Evolutionary conservation across 805 yeast genomes (phyloP), one percentile per base, ranked within the genome.

Genomic region (Nakazawaea pomicola): DNA sequence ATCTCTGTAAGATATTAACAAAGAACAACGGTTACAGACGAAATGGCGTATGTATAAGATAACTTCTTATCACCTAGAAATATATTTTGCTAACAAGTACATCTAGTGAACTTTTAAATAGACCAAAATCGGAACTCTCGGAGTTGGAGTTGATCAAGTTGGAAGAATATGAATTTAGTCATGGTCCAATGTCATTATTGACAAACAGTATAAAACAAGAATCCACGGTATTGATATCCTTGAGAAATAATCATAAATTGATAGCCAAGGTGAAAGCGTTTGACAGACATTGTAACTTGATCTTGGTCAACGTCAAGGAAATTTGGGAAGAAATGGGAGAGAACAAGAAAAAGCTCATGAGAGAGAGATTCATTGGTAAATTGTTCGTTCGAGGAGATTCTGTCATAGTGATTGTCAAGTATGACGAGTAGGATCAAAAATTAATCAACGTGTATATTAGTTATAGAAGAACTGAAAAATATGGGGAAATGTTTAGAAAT

Each of bases 301-400:
- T 93, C 8, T 66, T 93, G 45, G 96, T 87, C 55, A 87, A 89
- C 53, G 97, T 91, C 27, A 88, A 85, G 58, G 99, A 93, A 56
- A 67, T 83, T 17, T 51, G 78, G 76, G 52, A 72, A 59, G 64
- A 63, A 36, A 46, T 48, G 9, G 95, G 93, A 5, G 83, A 82
- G 54, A 78, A 76, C 50, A 81, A 83, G 41, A 78, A 82, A 52
- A 60, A 58, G 40, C 46, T 55, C 7, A 33, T 52, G 30, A 72
- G 75, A 49, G 93, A 85, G 54, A 67, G 98, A 52, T 93, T 87
- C 57, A 78, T 91, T 3, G 77, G 89, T 45, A 93, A 93, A 62
- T 69, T 93, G 76, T 93, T 93, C 55, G 67, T 93, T 29, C 74
- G 99, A 62, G 99, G 99, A 2, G 99, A 93, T 61, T 85, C 96